Conservation (phyloP, 179 eudicot genomes). For the Actinidia polygama region DNA sequence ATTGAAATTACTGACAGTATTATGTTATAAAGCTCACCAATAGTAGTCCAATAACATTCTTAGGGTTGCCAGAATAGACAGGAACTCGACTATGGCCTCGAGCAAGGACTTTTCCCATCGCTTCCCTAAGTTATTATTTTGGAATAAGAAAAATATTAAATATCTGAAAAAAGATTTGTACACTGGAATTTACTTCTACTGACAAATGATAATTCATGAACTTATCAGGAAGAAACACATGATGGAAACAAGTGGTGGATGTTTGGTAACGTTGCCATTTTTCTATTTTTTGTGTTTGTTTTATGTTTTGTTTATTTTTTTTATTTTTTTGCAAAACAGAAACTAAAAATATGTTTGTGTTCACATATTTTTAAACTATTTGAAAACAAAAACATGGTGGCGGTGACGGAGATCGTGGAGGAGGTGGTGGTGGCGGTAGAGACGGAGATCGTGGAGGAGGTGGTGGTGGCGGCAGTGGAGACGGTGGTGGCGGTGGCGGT, state of each 20-base stretch:
- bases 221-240: neutral
- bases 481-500: too few relatives aligned
- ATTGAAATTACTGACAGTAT: neutral
- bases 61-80: conserved; percentile 90
- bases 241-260: neutral
- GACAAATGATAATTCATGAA: neutral
- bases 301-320: too few relatives aligned
- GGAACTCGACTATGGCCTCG: conserved; percentile 99
- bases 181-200: neutral
- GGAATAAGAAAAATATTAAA: neutral
- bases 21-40: conserved; percentile 52
- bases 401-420: too few relatives aligned
- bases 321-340: too few relatives aligned
- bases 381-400: too few relatives aligned
- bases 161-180: neutral
- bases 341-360: too few relatives aligned
- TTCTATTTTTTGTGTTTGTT: too few relatives aligned
- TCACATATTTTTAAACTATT: too few relatives aligned
- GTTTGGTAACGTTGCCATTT: too few relatives aligned
- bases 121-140: conserved; percentile 67
- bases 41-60: conserved; percentile 88
- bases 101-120: conserved; percentile 92
- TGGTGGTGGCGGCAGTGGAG: too few relatives aligned
- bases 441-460: too few relatives aligned
- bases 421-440: too few relatives aligned